Conservation (phyloP, 2,329 filamentous ascomycete genomes). For the Calonectria fujianensis region DNA sequence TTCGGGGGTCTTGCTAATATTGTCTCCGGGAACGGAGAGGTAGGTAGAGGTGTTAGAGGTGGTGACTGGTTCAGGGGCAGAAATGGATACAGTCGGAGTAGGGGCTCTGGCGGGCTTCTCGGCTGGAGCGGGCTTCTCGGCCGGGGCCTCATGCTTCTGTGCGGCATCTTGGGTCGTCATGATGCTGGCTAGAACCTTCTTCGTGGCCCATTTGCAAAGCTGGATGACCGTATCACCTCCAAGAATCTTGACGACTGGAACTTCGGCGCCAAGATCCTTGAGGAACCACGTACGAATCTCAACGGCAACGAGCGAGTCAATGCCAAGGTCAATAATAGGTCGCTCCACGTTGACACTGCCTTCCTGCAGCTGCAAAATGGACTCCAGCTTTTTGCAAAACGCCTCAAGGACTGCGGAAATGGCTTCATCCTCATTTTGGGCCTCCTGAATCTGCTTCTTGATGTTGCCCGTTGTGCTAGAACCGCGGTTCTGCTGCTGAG, state of each 20-base stretch:
- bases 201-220: conserved; percentile 38
- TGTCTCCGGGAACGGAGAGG: conserved; percentile 3
- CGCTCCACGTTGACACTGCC: conserved; percentile 35
- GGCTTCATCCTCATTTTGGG: conserved; percentile 35
- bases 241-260: conserved; percentile 65
- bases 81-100: not conserved
- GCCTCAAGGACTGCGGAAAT: conserved; percentile 30
- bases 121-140: conserved; percentile 16
- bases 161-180: conserved; percentile 33
- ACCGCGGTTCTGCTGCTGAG: conserved; percentile 23
- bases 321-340: conserved; percentile 52
- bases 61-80: not conserved
- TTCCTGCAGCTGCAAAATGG: conserved; percentile 43
- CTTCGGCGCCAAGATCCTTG: conserved; percentile 64
- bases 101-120: conserved; percentile 14
- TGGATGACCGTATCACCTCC: conserved; percentile 50
- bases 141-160: conserved; percentile 11
- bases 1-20: conserved; percentile 6
- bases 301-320: conserved; percentile 57
- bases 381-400: conserved; percentile 46
- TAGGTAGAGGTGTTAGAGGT: not conserved
- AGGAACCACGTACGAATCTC: conserved; percentile 69
- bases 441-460: conserved; percentile 36
- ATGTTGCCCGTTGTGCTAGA: conserved; percentile 16
- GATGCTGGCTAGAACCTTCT: conserved; percentile 37